Conservation (phyloP, 2,329 filamentous ascomycete species). For the Scleromitrula shiraiana region DNA sequence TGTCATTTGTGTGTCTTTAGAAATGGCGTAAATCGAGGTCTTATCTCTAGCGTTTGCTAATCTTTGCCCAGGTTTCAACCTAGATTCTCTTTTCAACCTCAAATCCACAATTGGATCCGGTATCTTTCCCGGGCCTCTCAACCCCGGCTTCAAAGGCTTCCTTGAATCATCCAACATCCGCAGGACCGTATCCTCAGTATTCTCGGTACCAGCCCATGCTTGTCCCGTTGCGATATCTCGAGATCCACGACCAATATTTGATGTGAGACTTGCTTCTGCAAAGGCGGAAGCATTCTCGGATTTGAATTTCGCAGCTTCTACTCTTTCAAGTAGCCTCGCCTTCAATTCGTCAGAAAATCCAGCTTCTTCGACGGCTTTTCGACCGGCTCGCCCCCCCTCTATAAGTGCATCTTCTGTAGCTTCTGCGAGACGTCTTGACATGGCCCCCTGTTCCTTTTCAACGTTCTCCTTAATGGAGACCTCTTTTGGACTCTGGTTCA, state of each 20-base stretch:
- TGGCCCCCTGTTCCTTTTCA: conserved; percentile 26
- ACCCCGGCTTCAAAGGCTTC: conserved; percentile 53
- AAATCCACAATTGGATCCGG: conserved; percentile 43
- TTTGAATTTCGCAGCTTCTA: conserved; percentile 47
- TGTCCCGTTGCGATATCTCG: conserved; percentile 57
- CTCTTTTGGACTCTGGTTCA: conserved; percentile 1
- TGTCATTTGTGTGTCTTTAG: conserved; percentile 46
- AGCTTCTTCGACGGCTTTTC: conserved; percentile 51
- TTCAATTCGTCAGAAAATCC: conserved; percentile 59
- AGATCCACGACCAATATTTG: conserved; percentile 59
- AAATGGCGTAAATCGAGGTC: conserved; percentile 46
- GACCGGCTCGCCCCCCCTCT: conserved; percentile 51
- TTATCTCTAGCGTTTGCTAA: conserved; percentile 49
- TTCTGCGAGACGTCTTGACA: conserved; percentile 51
- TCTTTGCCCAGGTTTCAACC: conserved; percentile 38
- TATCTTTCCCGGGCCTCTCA: conserved; percentile 40
- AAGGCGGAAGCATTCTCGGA: conserved; percentile 43
- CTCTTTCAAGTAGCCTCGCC: conserved; percentile 46
- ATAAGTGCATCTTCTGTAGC: conserved; percentile 56
- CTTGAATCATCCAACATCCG: conserved; percentile 79
- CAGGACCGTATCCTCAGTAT: conserved; percentile 64
- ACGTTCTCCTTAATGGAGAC: background rate
- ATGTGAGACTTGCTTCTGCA: conserved; percentile 39
- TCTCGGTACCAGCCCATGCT: conserved; percentile 75
- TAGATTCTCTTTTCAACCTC: conserved; percentile 37